Conservation (phyloP, 768 basidiomycete genomes). For the Termitomyces sp. region DNA sequence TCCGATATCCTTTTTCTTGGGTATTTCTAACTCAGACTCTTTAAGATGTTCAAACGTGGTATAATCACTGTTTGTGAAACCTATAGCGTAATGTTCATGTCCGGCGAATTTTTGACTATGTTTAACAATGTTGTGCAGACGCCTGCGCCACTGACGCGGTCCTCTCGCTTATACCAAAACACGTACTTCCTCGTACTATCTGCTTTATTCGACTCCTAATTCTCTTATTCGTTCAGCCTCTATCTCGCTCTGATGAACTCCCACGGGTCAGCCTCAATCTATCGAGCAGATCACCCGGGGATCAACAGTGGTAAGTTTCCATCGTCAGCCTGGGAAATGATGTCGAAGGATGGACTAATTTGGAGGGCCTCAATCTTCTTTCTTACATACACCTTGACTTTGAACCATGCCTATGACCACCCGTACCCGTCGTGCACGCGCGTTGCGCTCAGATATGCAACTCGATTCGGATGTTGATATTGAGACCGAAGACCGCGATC, state of each 20-base stretch:
- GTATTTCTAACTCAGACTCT: neutral
- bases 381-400: neutral
- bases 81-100: too few relatives aligned
- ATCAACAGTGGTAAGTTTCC: conserved; percentile 11
- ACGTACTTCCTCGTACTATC: neutral
- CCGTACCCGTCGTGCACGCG: conserved; percentile 14
- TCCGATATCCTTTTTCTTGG: neutral
- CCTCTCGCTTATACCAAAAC: neutral
- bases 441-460: conserved; percentile 7
- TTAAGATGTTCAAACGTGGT: neutral
- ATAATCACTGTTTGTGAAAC: too few relatives aligned
- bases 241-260: neutral
- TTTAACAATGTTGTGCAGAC: conserved; percentile 1
- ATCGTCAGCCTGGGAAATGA: conserved; percentile 19
- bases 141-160: neutral
- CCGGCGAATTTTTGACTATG: neutral
- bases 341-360: conserved; percentile 15
- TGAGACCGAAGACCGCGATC: conserved; percentile 7
- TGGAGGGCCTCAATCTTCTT: neutral
- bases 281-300: conserved; percentile 2
- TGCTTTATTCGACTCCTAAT: too few relatives aligned
- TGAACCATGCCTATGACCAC: conserved; percentile 15
- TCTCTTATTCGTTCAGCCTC: neutral
- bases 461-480: conserved; percentile 15
- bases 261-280: neutral